Evolutionary conservation across 2,329 filamentous ascomycete species (phyloP).

Genomic region (Fusarium avenaceum): DNA sequence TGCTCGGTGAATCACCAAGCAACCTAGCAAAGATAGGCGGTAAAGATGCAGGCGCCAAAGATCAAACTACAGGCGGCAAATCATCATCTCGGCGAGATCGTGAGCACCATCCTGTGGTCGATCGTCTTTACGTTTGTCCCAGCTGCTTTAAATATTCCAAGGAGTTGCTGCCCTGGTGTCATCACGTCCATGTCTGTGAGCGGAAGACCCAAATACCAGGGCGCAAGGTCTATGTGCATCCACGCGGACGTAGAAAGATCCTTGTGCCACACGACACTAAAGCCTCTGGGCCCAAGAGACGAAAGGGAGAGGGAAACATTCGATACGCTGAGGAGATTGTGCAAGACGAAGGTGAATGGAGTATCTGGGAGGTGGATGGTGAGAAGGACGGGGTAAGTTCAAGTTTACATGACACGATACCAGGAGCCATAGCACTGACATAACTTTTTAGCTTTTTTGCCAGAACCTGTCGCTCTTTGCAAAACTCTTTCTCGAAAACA

Average conservation of each 20-base stretch:
- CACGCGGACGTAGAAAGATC: constrained; percentile 60
- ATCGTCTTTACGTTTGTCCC: constrained; percentile 86
- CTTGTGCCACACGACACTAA: constrained; percentile 53
- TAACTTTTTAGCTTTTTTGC: constrained; percentile 76
- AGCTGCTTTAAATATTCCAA: constrained; percentile 94
- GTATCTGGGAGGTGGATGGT: constrained; percentile 93
- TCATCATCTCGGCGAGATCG: constrained; percentile 53
- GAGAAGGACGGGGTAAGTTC: constrained; percentile 78
- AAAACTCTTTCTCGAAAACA: constrained; percentile 97
- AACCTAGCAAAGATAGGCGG: constrained; percentile 48
- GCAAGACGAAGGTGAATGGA: constrained; percentile 78
- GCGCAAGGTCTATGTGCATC: constrained; percentile 78
- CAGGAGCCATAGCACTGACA: constrained; percentile 17
- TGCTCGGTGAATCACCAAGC: constrained; percentile 65
- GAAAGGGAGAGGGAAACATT: constrained; percentile 53
- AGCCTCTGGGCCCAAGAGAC: constrained; percentile 55
- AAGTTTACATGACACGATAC: constrained; percentile 50
- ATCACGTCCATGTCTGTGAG: constrained; percentile 71
- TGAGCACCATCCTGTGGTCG: constrained; percentile 64
- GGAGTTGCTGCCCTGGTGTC: constrained; percentile 70
- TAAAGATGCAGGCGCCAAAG: constrained; percentile 50
- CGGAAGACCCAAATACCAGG: constrained; percentile 70
- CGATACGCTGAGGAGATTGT: constrained; percentile 61
- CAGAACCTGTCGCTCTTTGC: constrained; percentile 97
- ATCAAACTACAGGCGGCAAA: constrained; percentile 45